Percentiles rank a stretch among this genome's conserved stretches.
Conservation (phyloP, 352 stramenopile genomes). For the Pythium periplocum region DNA sequence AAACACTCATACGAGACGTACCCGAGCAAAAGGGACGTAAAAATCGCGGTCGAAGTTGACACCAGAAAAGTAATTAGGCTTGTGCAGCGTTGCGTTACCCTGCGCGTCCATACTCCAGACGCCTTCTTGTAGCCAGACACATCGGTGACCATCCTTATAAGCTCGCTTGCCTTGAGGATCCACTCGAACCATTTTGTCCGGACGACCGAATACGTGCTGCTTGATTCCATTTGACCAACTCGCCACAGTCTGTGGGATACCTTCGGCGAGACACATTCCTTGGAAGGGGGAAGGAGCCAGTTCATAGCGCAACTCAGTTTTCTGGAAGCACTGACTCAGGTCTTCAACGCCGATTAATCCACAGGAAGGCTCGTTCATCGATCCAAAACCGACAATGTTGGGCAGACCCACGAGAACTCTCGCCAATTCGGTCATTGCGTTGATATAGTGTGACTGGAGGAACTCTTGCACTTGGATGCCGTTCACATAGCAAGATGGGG, state of each 20-base stretch:
- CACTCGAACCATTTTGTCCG: conserved; percentile 38
- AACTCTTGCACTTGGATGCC: conserved; percentile 79
- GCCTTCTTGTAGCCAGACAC: conserved; percentile 81
- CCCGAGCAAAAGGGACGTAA: conserved; percentile 75
- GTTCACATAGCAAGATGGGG: conserved; percentile 65
- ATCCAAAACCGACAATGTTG: conserved; percentile 88
- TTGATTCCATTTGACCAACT: conserved; percentile 74
- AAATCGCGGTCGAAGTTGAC: conserved; percentile 76
- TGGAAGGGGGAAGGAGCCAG: conserved; percentile 77
- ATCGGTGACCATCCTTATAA: conserved; percentile 60
- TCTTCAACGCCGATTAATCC: conserved; percentile 72
- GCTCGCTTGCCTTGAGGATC: conserved; percentile 51
- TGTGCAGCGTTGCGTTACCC: conserved; percentile 40
- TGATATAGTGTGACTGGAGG: conserved; percentile 84
- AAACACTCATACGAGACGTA: conserved; percentile 12
- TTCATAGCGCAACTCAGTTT: conserved; percentile 61
- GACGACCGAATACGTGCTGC: conserved; percentile 59
- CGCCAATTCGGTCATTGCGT: conserved; percentile 67
- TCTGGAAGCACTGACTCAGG: conserved; percentile 45
- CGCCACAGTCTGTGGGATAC: conserved; percentile 49
- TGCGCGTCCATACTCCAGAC: conserved; percentile 59
- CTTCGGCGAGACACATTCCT: conserved; percentile 73
- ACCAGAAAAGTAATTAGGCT: conserved; percentile 61
- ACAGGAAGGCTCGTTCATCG: conserved; percentile 89
- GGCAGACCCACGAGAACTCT: conserved; percentile 47